phyloP scores from a whole-genome alignment of 139 green algal species.

The Closterium sp. region DNA sequence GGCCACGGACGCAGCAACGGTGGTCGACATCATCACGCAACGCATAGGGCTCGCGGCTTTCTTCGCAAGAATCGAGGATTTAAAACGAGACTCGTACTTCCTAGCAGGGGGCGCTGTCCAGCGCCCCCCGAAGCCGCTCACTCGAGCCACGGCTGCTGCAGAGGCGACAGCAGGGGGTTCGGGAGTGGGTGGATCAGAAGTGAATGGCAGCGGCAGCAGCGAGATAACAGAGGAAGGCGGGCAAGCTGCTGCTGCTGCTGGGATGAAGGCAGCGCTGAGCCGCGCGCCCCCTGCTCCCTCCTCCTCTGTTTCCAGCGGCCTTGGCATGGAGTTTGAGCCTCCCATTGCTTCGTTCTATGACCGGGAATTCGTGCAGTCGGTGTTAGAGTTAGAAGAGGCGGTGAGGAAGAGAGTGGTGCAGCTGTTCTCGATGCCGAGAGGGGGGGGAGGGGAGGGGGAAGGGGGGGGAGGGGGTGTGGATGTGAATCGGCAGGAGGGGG shows the following conservation, averaged over 20 bases:
- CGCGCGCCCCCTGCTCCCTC: background rate
- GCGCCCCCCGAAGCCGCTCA: constrained; percentile 50
- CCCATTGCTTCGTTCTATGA: constrained; percentile 36
- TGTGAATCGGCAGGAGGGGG: background rate
- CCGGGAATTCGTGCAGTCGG: constrained; percentile 22
- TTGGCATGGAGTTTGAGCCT: background rate
- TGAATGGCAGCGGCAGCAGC: background rate
- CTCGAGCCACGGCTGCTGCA: constrained; percentile 54
- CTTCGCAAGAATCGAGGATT: constrained; percentile 57
- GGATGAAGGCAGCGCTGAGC: background rate
- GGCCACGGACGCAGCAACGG: constrained; percentile 33
- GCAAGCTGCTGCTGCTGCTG: background rate
- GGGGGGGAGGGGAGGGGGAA: background rate
- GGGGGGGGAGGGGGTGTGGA: background rate
- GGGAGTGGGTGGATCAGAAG: background rate
- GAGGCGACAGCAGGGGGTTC: constrained; percentile 27
- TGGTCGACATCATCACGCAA: constrained; percentile 62
- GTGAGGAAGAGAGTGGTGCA: constrained; percentile 17
- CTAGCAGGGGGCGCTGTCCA: constrained; percentile 9
- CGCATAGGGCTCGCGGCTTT: constrained; percentile 58
- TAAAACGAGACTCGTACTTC: constrained; percentile 48
- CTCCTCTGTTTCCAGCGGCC: too few relatives aligned
- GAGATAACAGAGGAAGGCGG: background rate
- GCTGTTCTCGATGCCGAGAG: constrained; percentile 32
- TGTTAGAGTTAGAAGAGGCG: constrained; percentile 10